Evolutionary conservation across 495 filamentous ascomycete genomes (phyloP), one percentile per base, ranked within the genome.

Genomic region (Lineolata rhizophorae): DNA sequence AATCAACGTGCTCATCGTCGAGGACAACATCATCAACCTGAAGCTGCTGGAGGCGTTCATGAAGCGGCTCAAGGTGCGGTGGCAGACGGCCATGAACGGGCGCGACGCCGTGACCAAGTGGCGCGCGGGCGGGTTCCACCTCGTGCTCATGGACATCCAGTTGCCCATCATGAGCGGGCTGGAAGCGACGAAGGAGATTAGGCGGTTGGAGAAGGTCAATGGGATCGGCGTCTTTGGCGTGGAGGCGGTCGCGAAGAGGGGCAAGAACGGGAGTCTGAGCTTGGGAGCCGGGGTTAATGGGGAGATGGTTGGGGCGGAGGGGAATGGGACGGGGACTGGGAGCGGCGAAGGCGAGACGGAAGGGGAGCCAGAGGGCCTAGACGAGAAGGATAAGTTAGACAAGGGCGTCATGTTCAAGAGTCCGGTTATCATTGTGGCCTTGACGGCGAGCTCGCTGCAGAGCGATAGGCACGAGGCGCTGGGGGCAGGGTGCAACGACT

Each of bases 111-210:
- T 95, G 5, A 68, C 62, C 24, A 93, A 92, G 55, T 97, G 87
- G 87, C 67, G 78, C 10, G 60, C 68, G 10, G 87, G 87, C 19
- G 87, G 87, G n/a, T 97, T 92, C 45, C 87, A 97, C 55, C 56
- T 97, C 38, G 87, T 97, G 18, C 55, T 97, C 34, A 97, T 97
- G 87, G 87, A 97, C 51, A 95, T 97, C 42, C 87, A 97, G 46
- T 58, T 97, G 33, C 87, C 87, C 1, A 77, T 95, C 36, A 97
- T 97, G 87, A 92, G 72, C 43, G 87, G 87, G 1, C 52, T 97
- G 34, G 81, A 94, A 32, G 87, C 87, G n/a, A 95, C 87, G 0
- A 83, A 83, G 41, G 87, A 97, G 57, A 97, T 97, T 30, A 64
- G 87, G 37, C 58, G 90, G 32, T 54, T 97, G 27, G 87, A 97